Evolutionary conservation across 257 asterid species (phyloP).

Genomic region (Nicotiana tomentosiformis): DNA sequence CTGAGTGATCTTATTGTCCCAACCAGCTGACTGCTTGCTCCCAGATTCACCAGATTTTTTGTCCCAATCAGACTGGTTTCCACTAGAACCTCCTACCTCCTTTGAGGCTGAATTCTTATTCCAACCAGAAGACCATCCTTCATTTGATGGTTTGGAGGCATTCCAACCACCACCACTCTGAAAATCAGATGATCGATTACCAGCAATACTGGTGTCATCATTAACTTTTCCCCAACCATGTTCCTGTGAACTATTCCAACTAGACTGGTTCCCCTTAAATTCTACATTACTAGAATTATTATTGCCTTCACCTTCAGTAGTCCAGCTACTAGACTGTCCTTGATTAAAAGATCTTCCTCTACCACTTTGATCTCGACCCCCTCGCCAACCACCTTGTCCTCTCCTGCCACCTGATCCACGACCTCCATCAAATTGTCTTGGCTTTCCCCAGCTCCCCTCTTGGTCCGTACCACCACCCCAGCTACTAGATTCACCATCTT

Average conservation of each 20-base stretch:
- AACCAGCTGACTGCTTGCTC: slow-evolving; percentile 19
- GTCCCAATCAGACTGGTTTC: slow-evolving; percentile 28
- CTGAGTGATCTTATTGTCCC: slow-evolving; percentile 21
- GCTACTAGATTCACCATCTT: slow-evolving; percentile 16
- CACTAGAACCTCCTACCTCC: slow-evolving; percentile 22
- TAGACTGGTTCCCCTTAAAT: not conserved
- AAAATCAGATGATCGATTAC: slow-evolving; percentile 11
- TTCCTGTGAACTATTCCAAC: slow-evolving; percentile 12
- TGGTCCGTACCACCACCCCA: slow-evolving; percentile 15
- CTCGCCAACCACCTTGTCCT: slow-evolving; percentile 49
- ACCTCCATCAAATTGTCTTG: slow-evolving; percentile 35
- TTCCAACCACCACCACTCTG: slow-evolving; percentile 28
- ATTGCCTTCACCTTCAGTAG: slow-evolving; percentile 23
- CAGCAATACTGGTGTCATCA: not conserved
- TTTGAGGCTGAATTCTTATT: slow-evolving; percentile 20
- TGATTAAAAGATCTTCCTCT: slow-evolving; percentile 51
- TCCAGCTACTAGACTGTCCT: slow-evolving; percentile 36
- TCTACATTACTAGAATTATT: slow-evolving; percentile 13
- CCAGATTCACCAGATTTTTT: not conserved
- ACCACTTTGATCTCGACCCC: slow-evolving; percentile 40
- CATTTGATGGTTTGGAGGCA: slow-evolving; percentile 15
- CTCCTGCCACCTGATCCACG: slow-evolving; percentile 53
- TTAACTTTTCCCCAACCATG: not conserved
- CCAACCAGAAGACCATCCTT: slow-evolving; percentile 36
- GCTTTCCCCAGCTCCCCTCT: slow-evolving; percentile 36